Conservation (phyloP, 2,329 filamentous ascomycete species). For the Xylaria sp. region DNA sequence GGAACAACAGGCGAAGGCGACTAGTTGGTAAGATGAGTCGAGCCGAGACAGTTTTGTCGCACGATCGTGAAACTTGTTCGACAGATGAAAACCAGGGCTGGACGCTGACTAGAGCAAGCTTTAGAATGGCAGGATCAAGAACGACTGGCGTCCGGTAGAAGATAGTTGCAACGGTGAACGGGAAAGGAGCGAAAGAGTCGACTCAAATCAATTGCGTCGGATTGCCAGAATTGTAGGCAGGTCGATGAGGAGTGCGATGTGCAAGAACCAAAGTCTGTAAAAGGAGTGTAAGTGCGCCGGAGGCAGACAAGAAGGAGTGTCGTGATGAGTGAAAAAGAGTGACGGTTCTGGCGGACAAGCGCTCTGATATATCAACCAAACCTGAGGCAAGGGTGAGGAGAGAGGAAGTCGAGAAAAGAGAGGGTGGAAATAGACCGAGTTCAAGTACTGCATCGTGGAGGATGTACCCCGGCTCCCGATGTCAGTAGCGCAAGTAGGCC, state of each 20-base stretch:
- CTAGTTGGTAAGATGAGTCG: constrained; percentile 25
- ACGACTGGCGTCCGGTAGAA: constrained; percentile 48
- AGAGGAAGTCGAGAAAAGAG: constrained; percentile 32
- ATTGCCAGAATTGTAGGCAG: constrained; percentile 36
- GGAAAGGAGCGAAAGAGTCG: constrained; percentile 42
- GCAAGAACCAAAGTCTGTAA: constrained; percentile 40
- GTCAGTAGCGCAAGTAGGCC: neutral
- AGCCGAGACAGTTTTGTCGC: constrained; percentile 41
- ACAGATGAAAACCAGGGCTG: constrained; percentile 37
- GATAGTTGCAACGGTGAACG: constrained; percentile 42
- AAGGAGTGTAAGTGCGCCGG: constrained; percentile 49
- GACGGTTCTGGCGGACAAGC: constrained; percentile 45
- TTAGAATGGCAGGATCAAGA: constrained; percentile 33
- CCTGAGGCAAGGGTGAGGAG: constrained; percentile 34
- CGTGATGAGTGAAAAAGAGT: constrained; percentile 43
- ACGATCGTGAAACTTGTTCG: constrained; percentile 42
- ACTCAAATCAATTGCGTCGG: constrained; percentile 43
- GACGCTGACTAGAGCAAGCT: constrained; percentile 45
- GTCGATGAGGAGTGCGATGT: constrained; percentile 28
- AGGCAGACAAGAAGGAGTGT: constrained; percentile 46
- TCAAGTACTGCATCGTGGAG: constrained; percentile 27
- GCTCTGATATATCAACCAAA: constrained; percentile 41
- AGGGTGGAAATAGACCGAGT: constrained; percentile 29
- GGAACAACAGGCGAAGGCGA: constrained; percentile 29
- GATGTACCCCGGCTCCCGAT: constrained; percentile 24